Evolutionary conservation across 148 eudicot species (phyloP), one percentile per base, ranked within the genome.

Genomic region (Camellia japonica): DNA sequence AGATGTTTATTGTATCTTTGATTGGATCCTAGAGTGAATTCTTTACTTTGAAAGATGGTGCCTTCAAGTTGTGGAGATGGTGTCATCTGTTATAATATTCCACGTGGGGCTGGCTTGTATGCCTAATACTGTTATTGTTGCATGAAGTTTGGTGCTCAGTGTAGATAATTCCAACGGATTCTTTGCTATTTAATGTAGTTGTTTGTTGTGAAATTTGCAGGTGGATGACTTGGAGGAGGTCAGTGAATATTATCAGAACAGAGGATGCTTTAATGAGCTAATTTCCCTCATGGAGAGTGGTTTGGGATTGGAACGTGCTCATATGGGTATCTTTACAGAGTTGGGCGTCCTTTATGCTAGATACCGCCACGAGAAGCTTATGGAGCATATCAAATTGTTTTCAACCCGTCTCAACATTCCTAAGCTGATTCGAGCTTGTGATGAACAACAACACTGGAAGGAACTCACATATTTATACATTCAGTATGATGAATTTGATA

Each of bases 361-460:
- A 85, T 95, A 95, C 80, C 96, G 99, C 76, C 79, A 92, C 73
- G 97, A 95, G 90, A 95, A 95, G 90, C 97, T 95, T 79, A 95
- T 95, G 99, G 99, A 95, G 87, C 99, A 95, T 86, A 93, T 95
- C 76, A 95, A 95, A 82, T 87, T 95, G 80, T 95, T 95, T 59
- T 84, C 99, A n/a, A 93, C 99, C 51, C 97, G 99, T 84, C 97
- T 95, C 81, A 95, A 95, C 86, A 95, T 95, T 77, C 99, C 99
- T 66, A 95, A 95, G 93, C 90, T 95, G 59, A 95, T 95, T 72
- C 87, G 99, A 74, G 99, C 99, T 77, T 95, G 99, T 38, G 99
- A 95, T 80, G 99, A 95, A 71, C 99, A 95, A 66, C 99, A 93
- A 67, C 99, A 95, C 87, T 95, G 99, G 99, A 92, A 92, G 85